Evolutionary conservation across 257 asterid species (phyloP).

Genomic region (Petunia secreta): DNA sequence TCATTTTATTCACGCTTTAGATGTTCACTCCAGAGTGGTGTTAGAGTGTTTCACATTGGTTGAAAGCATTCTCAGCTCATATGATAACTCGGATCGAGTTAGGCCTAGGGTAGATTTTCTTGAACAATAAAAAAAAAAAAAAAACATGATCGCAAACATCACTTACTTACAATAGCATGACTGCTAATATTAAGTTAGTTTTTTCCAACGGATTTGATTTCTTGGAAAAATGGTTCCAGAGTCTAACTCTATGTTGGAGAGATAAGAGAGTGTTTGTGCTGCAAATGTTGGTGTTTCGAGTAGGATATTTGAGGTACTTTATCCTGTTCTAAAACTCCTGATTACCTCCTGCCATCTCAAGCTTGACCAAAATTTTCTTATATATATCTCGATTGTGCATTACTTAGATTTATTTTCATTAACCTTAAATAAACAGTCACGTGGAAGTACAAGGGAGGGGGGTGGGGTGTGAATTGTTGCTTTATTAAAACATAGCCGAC

Average conservation of each 20-base stretch:
- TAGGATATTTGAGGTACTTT: too few relatives aligned
- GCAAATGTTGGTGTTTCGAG: too few relatives aligned
- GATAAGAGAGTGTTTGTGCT: too few relatives aligned
- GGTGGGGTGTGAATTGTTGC: too few relatives aligned
- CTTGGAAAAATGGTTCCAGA: too few relatives aligned
- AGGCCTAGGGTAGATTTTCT: not conserved
- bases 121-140: not conserved
- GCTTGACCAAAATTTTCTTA: not conserved
- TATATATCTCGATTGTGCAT: not conserved
- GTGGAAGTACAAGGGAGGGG: too few relatives aligned
- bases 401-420: not conserved
- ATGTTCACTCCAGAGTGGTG: not conserved
- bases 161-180: not conserved
- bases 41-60: not conserved
- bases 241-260: too few relatives aligned
- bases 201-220: too few relatives aligned
- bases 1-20: not conserved
- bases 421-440: not conserved
- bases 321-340: too few relatives aligned
- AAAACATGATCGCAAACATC: not conserved
- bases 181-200: not conserved
- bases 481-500: too few relatives aligned
- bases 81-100: not conserved
- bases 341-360: not conserved
- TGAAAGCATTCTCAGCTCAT: too few relatives aligned